Percentiles rank a stretch among this genome's conserved stretches.
These are phyloP conservation scores for Mycena kentingensis DNA, from an alignment of 768 basidiomycete genomes.

Conservation along the genomic window DNA sequence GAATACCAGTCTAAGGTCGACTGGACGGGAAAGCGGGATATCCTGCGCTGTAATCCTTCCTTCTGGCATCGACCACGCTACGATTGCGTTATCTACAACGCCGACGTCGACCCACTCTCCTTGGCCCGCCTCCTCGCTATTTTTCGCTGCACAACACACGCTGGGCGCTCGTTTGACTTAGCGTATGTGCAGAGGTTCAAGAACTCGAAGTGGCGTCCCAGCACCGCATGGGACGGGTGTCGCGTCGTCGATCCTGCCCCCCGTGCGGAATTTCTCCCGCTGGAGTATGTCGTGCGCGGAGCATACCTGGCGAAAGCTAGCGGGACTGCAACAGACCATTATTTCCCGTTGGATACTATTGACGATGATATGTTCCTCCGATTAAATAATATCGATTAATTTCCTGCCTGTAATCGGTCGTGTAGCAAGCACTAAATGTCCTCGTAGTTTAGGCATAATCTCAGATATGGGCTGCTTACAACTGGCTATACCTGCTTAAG, in stretches of 20 bases:
- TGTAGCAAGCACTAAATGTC: not conserved
- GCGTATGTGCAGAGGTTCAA: slow-evolving; percentile 3
- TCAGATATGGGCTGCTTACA: not conserved
- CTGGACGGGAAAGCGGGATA: slow-evolving; percentile 3
- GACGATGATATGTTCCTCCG: slow-evolving; percentile 6
- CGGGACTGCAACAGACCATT: not conserved
- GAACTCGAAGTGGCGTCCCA: not conserved
- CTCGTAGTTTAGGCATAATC: not conserved
- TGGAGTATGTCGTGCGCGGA: slow-evolving; percentile 9
- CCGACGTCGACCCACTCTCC: not conserved
- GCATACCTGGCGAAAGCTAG: not conserved
- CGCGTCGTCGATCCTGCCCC: not conserved
- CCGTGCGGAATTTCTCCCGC: not conserved
- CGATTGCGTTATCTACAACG: slow-evolving; percentile 15
- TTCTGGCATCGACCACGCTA: slow-evolving; percentile 15
- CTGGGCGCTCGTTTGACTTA: not conserved
- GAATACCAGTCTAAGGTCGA: not conserved
- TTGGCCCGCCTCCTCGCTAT: slow-evolving; percentile 4
- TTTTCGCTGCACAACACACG: not conserved
- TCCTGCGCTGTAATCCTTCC: slow-evolving; percentile 22
- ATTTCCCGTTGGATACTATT: not conserved
- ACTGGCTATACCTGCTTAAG: not conserved
- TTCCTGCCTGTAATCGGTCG: not conserved
- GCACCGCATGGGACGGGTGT: slow-evolving; percentile 10
- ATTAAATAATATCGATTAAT: not conserved